These are phyloP conservation scores for Pythium angustatum DNA, from an alignment of 352 stramenopile species.

Conservation along the genomic window DNA sequence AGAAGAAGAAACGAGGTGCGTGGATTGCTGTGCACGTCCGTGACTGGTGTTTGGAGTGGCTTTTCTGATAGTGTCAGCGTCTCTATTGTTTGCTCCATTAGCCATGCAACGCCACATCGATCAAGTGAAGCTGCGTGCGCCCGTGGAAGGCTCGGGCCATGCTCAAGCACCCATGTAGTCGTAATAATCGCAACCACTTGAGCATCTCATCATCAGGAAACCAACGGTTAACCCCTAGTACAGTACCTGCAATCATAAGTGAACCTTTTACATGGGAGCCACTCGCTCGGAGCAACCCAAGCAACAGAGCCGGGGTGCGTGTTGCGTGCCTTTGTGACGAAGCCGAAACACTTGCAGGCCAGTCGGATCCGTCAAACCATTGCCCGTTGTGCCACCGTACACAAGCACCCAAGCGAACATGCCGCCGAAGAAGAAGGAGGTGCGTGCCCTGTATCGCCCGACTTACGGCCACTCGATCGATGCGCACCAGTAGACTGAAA, in stretches of 20 bases:
- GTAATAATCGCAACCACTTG: background rate
- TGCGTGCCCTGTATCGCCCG: too few relatives aligned
- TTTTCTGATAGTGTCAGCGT: background rate
- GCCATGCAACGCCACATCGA: constrained; percentile 67
- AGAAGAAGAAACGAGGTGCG: constrained; percentile 76
- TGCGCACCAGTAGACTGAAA: too few relatives aligned
- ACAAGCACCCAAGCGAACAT: constrained; percentile 32
- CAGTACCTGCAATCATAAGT: constrained; percentile 17
- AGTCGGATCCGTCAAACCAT: constrained; percentile 1
- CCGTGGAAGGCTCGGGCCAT: constrained; percentile 40
- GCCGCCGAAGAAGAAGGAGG: constrained; percentile 89
- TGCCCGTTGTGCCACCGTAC: background rate
- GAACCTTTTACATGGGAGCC: constrained; percentile 6
- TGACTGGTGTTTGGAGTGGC: background rate
- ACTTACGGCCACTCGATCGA: too few relatives aligned
- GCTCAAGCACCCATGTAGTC: constrained; percentile 31
- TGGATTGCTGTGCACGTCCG: background rate
- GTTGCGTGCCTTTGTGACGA: constrained; percentile 19
- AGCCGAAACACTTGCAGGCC: constrained; percentile 6
- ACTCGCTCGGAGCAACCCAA: background rate
- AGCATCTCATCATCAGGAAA: background rate
- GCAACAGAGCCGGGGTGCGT: background rate
- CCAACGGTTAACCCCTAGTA: constrained; percentile 12
- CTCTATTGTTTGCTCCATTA: constrained; percentile 25
- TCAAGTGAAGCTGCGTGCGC: constrained; percentile 50